Evolutionary conservation across 2,329 filamentous ascomycete species (phyloP).

Genomic region (Cladosporium austrohemisphaericum): DNA sequence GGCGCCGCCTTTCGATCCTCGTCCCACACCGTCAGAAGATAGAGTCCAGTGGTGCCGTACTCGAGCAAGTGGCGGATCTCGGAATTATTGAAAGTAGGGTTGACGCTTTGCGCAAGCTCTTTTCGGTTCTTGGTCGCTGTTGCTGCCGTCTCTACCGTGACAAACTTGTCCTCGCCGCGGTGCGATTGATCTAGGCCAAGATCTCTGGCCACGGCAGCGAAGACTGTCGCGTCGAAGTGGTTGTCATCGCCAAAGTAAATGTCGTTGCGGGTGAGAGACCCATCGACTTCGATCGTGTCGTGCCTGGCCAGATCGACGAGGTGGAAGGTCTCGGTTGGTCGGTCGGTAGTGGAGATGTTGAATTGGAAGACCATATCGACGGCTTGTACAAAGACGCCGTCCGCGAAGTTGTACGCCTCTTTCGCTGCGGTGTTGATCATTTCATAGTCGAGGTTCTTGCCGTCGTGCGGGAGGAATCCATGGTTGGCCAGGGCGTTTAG

Average conservation of each 20-base stretch:
- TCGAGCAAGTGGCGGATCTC: too few species aligned
- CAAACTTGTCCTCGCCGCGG: neutral
- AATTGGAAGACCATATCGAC: slow-evolving; percentile 23
- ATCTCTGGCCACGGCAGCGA: neutral
- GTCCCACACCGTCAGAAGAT: too few species aligned
- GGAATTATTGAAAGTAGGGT: too few species aligned
- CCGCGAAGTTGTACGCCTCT: slow-evolving; percentile 27
- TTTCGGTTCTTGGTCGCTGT: too few species aligned
- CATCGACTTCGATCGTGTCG: slow-evolving; percentile 38
- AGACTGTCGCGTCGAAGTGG: slow-evolving; percentile 24
- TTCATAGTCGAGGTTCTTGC: slow-evolving; percentile 23
- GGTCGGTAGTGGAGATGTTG: slow-evolving; percentile 19
- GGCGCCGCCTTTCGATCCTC: too few species aligned
- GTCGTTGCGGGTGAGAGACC: slow-evolving; percentile 33
- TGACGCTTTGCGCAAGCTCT: too few species aligned
- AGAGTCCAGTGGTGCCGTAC: too few species aligned
- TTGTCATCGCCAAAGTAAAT: slow-evolving; percentile 34
- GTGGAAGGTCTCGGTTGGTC: slow-evolving; percentile 22
- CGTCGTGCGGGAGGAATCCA: slow-evolving; percentile 26
- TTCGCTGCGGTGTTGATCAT: slow-evolving; percentile 23
- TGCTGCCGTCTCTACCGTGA: neutral
- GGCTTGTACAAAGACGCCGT: slow-evolving; percentile 27
- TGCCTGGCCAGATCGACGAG: slow-evolving; percentile 28
- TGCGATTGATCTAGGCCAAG: neutral
- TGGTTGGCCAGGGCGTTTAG: slow-evolving; percentile 21